Percentiles rank a stretch among this genome's conserved stretches.
Evolutionary conservation across 177 flowering plant genomes (phyloP).

Genomic region (Telopea speciosissima): DNA sequence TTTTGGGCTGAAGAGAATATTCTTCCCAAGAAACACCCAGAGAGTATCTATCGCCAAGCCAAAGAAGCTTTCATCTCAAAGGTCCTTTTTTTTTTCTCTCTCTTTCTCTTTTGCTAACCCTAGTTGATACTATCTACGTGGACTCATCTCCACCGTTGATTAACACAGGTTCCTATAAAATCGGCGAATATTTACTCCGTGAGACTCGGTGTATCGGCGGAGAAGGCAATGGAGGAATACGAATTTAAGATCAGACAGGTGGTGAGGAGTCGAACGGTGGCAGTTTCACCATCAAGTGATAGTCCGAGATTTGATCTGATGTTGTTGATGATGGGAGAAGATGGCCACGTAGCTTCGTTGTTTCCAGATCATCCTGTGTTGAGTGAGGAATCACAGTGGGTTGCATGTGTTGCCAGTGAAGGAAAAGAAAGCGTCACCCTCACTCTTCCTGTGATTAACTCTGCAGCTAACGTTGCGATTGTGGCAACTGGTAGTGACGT

Average conservation of each 20-base stretch:
- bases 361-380: constrained; percentile 24
- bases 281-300: too few relatives aligned
- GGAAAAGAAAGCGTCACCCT: background rate
- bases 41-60: constrained; percentile 28
- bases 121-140: too few relatives aligned
- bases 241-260: constrained; percentile 33
- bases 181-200: constrained; percentile 27
- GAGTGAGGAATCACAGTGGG: background rate
- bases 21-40: constrained; percentile 28
- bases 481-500: constrained; percentile 2
- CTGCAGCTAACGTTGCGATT: constrained; percentile 39
- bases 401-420: background rate
- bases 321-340: constrained; percentile 27
- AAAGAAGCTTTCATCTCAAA: constrained; percentile 33
- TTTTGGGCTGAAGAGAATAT: constrained; percentile 48
- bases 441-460: constrained; percentile 19
- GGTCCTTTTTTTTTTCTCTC: constrained; percentile 13
- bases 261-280: constrained; percentile 27
- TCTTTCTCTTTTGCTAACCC: background rate
- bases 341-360: constrained; percentile 35
- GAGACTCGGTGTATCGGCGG: constrained; percentile 23
- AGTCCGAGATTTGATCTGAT: constrained; percentile 19
- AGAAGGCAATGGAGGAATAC: constrained; percentile 32
- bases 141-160: too few relatives aligned
- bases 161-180: constrained; percentile 31